Evolutionary conservation across 2,329 filamentous ascomycete genomes (phyloP), one percentile per base, ranked within the genome.

Genomic region (Talaromyces amestolkiae): DNA sequence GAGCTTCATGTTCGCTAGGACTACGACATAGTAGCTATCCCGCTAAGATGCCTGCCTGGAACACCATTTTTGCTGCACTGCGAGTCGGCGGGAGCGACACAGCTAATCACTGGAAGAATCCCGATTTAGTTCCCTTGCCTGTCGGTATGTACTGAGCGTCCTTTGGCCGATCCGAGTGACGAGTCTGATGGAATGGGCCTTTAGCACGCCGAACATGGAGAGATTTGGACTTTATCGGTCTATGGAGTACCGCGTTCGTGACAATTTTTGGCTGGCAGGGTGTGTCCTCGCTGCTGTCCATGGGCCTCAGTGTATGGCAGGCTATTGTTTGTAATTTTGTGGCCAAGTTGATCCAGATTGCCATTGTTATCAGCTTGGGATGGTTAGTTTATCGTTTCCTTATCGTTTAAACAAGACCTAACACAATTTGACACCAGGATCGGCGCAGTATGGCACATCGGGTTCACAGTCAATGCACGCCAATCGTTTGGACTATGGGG

Each of bases 401-500:
- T 22, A 22, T 22, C 3, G 22, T 22, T 22, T 3, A 22, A 22
- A 22, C 22, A 22, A 22, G 22, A 22, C 22, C 22, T 22, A 22
- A 22, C 22, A 22, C 22, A 22, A 22, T 22, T 2, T 22, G 22
- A 22, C 22, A 22, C 22, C 22, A 22, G 53, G 53, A 58, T 58
- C 19, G 53, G 53, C 24, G 79, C 78, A 6, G 70, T 75, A 59
- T 80, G 77, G 69, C 79, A 82, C 66, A 78, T 82, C 37, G 78
- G 78, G 8, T 83, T 81, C 47, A 76, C 80, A 0, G 78, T 83
- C 15, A 72, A 76, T 7, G 74, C 74, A 11, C 73, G 80, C 7
- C 73, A 75, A 24, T 72, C 78, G 33, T 82, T 78, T 76, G 81
- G 80, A 17, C 73, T 80, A 67, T 77, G 74, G 24, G 80, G 80